These are phyloP conservation scores for Kodamaea hsintzibuensis DNA, from an alignment of 805 yeast species.

Conservation along the genomic window DNA sequence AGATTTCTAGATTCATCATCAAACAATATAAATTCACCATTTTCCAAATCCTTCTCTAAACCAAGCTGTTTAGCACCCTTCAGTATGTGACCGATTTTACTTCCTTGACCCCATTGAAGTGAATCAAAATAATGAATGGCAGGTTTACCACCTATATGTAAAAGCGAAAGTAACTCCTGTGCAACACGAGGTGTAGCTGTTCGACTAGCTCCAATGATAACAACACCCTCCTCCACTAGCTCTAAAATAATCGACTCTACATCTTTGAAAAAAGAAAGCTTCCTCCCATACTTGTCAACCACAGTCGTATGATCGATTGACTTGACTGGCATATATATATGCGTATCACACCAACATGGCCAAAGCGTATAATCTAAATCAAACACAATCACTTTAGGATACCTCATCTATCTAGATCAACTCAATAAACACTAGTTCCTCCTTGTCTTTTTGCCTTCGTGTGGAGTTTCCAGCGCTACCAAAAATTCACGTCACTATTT, in stretches of 20 bases:
- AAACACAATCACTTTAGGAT: constrained; percentile 58
- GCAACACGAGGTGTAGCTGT: constrained; percentile 84
- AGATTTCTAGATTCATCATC: constrained; percentile 80
- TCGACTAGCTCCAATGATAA: constrained; percentile 71
- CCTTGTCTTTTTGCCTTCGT: neutral
- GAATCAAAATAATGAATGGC: constrained; percentile 54
- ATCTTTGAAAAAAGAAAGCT: constrained; percentile 62
- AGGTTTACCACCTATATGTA: constrained; percentile 55
- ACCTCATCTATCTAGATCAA: constrained; percentile 13
- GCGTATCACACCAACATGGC: constrained; percentile 87
- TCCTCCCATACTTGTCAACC: constrained; percentile 55
- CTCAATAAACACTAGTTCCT: no score
- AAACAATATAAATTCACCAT: constrained; percentile 48
- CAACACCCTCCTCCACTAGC: constrained; percentile 47
- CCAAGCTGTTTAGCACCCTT: constrained; percentile 49
- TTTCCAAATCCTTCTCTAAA: constrained; percentile 47
- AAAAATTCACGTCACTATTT: neutral
- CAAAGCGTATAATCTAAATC: constrained; percentile 77
- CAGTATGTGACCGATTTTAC: constrained; percentile 57
- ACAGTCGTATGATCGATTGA: constrained; percentile 31
- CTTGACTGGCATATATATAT: constrained; percentile 52
- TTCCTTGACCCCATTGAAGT: constrained; percentile 69
- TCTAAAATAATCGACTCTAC: constrained; percentile 63
- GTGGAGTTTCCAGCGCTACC: neutral
- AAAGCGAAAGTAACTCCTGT: constrained; percentile 52